Base-by-base conservation (phyloP, 1,139 yeast genomes). In the Oligophagozyma castellii region DNA sequence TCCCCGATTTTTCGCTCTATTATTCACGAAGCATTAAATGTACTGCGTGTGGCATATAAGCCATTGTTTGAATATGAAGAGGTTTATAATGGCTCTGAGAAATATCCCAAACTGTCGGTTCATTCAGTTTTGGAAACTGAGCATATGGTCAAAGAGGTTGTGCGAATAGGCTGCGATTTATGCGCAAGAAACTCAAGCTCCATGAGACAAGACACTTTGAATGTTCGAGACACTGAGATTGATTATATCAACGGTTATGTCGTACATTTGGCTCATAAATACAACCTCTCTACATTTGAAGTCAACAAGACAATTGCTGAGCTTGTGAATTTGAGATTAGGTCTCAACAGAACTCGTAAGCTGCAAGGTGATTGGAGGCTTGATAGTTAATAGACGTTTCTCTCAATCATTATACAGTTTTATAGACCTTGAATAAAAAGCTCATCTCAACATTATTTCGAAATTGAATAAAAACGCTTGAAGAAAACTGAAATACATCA, bases 131-230 rank as follows among this genome's bases (percentile, higher is more conserved):
- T 77, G 24, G 56, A 63, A 34, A 54, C 57, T 1, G 58, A 61
- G 2, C 45, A 69, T 12, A 53, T 79, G 38, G 44, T 67, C 13
- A 51, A 59, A 1, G 40, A 42, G 16, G 51, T 63, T 3, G 76
- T 76, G 5, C 36, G 58, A 12, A 59, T 53, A 12, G 62, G 60
- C 4, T 53, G 64, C 3, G 66, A 68, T 7, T 58, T 71, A 23
- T 53, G 63, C 14, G 63, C 67, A 0, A 52, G 61, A 27, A 89
- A 84, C 54, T 70, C 77, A 30, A 73, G 92, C 5, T 80, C 94
- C 2, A 89, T 86, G 96, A 65, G 93, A 43, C 83, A 79, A 40
- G 96, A 86, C 44, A 64, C 78, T 2, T 51, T 69, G 26, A 59
- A 65, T 37, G 58, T 71, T 30, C 63, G 73, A 38, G 62, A 60